Percentiles rank a stretch among this genome's conserved stretches.
phyloP scores from a whole-genome alignment of 129 eudicot genomes.

The Gnaphalium uliginosum region DNA sequence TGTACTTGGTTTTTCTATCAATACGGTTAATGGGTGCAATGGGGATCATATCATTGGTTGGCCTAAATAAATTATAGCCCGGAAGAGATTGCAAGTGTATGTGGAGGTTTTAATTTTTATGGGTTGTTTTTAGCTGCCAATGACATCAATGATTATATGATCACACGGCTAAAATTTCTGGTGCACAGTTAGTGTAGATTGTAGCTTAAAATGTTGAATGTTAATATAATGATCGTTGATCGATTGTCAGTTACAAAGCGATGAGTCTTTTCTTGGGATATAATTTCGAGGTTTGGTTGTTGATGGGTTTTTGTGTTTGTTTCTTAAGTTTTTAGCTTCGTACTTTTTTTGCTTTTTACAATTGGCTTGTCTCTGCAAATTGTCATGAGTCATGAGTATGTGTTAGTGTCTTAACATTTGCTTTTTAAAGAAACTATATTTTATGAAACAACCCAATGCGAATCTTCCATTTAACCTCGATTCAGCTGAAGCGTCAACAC shows the following conservation, averaged over 20 bases:
- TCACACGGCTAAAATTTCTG: not conserved
- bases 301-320: not conserved
- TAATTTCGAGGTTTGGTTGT: constrained; percentile 16
- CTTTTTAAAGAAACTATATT: too few relatives aligned
- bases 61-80: constrained; percentile 27
- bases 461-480: too few relatives aligned
- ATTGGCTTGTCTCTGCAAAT: not conserved
- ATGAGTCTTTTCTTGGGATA: not conserved
- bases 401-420: not conserved
- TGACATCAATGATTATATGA: not conserved
- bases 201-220: constrained; percentile 11
- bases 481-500: too few relatives aligned
- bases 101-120: constrained; percentile 14
- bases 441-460: too few relatives aligned
- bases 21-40: constrained; percentile 54
- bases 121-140: constrained; percentile 8
- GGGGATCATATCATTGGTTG: constrained; percentile 55
- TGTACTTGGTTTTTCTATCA: constrained; percentile 67
- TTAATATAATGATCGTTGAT: not conserved
- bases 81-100: constrained; percentile 4
- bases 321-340: not conserved
- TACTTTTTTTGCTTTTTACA: not conserved
- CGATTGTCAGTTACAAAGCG: not conserved
- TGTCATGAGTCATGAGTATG: not conserved
- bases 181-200: constrained; percentile 26